Evolutionary conservation across 352 stramenopile species (phyloP).

Genomic region (Aphanomyces astaci): DNA sequence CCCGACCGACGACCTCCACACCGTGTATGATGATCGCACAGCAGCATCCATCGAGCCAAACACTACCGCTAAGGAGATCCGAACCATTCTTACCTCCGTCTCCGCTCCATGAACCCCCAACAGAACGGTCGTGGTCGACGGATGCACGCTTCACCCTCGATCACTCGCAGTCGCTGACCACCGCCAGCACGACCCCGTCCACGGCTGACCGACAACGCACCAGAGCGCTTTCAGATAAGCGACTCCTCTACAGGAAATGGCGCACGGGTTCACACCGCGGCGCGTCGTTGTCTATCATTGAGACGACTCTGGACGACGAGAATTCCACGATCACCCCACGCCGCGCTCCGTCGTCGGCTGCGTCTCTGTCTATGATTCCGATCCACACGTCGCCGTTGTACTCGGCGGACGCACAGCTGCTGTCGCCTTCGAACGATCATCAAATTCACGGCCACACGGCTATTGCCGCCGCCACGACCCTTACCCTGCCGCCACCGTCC

Average conservation of each 20-base stretch:
- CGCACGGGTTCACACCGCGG: constrained; percentile 49
- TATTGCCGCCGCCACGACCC: background rate
- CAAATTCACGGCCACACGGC: background rate
- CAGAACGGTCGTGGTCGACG: background rate
- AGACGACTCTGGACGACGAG: background rate
- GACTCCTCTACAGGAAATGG: constrained; percentile 73
- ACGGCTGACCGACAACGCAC: background rate
- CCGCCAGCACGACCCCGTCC: background rate
- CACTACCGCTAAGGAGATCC: background rate
- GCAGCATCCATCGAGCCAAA: background rate
- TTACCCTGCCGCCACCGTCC: background rate
- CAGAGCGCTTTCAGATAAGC: constrained; percentile 40
- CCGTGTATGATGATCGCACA: background rate
- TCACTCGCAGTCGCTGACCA: background rate
- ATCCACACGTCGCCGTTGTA: background rate
- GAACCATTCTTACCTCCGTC: background rate
- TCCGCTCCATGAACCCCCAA: background rate
- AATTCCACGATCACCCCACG: background rate
- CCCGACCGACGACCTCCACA: background rate
- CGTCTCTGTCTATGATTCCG: background rate
- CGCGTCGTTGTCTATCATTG: constrained; percentile 21
- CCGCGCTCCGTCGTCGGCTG: background rate
- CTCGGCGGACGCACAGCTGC: background rate
- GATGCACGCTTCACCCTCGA: background rate
- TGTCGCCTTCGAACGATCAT: background rate